Conservation (phyloP, 176 grass and related monocot genomes). For the Oryza officinalis region DNA sequence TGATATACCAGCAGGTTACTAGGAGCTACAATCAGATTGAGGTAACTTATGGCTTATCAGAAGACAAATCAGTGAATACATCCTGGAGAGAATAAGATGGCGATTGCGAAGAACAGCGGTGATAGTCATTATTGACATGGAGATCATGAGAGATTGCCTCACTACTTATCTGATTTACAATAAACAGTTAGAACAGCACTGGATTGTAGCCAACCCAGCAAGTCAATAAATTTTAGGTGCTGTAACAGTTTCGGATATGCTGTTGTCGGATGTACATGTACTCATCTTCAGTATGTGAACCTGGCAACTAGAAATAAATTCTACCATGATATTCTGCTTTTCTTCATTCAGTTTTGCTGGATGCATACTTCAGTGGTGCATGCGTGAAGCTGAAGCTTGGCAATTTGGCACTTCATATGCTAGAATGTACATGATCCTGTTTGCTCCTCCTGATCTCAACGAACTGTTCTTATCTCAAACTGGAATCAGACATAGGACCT, state of each 20-base stretch:
- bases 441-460: background rate
- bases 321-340: background rate
- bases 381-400: no score
- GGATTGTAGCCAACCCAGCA: background rate
- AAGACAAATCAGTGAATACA: background rate
- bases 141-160: background rate
- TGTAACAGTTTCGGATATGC: background rate
- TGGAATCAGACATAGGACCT: no score
- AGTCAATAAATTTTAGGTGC: background rate
- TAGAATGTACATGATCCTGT: background rate
- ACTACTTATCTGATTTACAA: background rate
- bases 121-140: background rate
- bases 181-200: background rate
- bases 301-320: background rate
- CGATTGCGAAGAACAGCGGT: background rate
- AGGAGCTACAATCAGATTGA: background rate
- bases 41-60: background rate
- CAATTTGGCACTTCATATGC: no score
- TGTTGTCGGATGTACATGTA: background rate
- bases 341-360: background rate
- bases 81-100: background rate
- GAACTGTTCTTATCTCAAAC: no score
- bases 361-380: no score
- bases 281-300: background rate
- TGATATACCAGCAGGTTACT: background rate